Evolutionary conservation across 768 basidiomycete genomes (phyloP), one percentile per base, ranked within the genome.

Genomic region (Boletus insuetus): DNA sequence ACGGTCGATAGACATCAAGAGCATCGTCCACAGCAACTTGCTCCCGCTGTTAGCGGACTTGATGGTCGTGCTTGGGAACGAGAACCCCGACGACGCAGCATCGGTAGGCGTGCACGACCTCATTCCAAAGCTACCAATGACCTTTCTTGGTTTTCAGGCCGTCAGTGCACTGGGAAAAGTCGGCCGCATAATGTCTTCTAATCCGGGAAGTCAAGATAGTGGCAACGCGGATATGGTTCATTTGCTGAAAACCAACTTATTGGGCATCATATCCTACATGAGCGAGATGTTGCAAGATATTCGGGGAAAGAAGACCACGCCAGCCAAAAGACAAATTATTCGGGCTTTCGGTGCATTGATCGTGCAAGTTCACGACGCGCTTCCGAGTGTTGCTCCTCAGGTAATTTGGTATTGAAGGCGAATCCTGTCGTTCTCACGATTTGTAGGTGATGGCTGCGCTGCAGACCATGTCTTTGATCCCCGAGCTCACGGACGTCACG

Each of bases 371-470:
- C 94, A 90, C 0, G 74, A 84, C 8, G 75, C 82, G 0, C 87
- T 96, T 61, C 81, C 78, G 42, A 83, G 82, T 44, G 87, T 93
- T 51, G 86, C 92, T 5, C 92, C 94, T 19, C 96, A 98, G 84
- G 96, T 94, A 62, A 52, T 75, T 69, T 6, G 19, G 52, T 53
- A 32, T 51, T 32, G 3, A 31, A 19, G 37, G 14, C 9, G 35
- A 56, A 29, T 55, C 34, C 38, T 7, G 55, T 62, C 19, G 24
- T 57, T 49, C 46, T 61, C 2, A 62, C 60, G 11, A 22, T 46
- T 55, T 24, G 16, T 40, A 99, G 96, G 87, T 98, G 61, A 94
- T 98, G 90, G 94, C 96, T 0, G 94, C 89, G 17, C 81, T 99
- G 38, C 96, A 98, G 73, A 93, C 90, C 7, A 90, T 88, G 74